phyloP scores from a whole-genome alignment of 163 green algal species.

The Prototheca wickerhamii region DNA sequence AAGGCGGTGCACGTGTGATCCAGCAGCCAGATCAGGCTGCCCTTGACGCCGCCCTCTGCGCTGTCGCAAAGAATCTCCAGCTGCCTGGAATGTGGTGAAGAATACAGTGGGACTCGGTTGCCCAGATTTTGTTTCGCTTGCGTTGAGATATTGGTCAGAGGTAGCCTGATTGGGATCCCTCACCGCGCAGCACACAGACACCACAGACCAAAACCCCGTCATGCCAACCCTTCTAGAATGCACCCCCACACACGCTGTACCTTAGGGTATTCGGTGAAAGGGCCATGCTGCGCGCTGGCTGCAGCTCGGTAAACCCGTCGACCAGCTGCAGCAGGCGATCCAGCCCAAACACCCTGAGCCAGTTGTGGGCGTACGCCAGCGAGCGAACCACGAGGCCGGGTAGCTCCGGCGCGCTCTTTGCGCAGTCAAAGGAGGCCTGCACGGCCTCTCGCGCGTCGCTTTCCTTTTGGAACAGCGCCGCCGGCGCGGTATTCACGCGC shows the following conservation, averaged over 20 bases:
- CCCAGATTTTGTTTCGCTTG: too few species aligned
- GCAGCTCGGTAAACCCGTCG: constrained; percentile 42
- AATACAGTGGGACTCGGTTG: too few species aligned
- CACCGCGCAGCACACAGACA: neutral
- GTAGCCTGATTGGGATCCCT: neutral
- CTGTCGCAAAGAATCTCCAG: constrained; percentile 43
- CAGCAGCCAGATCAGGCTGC: constrained; percentile 72
- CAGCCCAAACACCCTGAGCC: constrained; percentile 52
- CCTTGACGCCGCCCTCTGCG: constrained; percentile 35
- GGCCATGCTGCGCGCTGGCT: constrained; percentile 39
- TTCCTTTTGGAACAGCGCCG: too few species aligned
- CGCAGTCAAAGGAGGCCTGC: too few species aligned
- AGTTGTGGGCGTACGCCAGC: too few species aligned
- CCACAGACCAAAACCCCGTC: neutral
- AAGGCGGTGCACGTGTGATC: constrained; percentile 60
- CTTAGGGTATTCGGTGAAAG: constrained; percentile 68
- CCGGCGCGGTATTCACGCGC: too few species aligned
- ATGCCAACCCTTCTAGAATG: neutral
- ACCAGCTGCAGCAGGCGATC: constrained; percentile 41
- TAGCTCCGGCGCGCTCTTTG: too few species aligned
- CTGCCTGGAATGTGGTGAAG: constrained; percentile 22
- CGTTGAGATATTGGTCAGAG: neutral
- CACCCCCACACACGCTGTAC: neutral
- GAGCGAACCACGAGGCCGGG: too few species aligned
- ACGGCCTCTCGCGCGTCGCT: too few species aligned